phyloP scores from a whole-genome alignment of 768 basidiomycete genomes.

The Lactifluus echinatus region DNA sequence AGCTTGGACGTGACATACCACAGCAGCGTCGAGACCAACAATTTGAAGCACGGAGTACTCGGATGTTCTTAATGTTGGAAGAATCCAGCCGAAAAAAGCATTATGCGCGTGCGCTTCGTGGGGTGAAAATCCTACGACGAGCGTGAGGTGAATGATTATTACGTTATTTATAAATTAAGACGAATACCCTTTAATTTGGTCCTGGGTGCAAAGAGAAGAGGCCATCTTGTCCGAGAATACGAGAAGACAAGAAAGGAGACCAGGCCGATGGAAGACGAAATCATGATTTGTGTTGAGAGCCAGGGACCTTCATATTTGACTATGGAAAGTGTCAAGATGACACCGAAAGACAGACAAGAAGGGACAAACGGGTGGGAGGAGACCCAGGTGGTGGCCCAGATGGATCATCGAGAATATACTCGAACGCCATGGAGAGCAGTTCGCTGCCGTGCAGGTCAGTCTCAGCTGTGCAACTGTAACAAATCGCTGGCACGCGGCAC shows the following conservation, averaged over 20 bases:
- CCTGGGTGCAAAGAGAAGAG: slow-evolving; percentile 82
- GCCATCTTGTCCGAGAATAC: slow-evolving; percentile 81
- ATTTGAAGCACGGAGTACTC: slow-evolving; percentile 94
- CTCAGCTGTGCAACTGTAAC: too few species aligned
- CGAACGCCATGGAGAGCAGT: neutral
- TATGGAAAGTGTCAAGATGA: slow-evolving; percentile 25
- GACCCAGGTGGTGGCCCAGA: slow-evolving; percentile 49
- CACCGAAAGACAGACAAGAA: neutral
- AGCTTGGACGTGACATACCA: slow-evolving; percentile 45
- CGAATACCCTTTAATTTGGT: slow-evolving; percentile 88
- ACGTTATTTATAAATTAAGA: neutral
- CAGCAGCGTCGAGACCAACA: slow-evolving; percentile 93
- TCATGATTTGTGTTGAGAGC: slow-evolving; percentile 83
- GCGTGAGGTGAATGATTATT: slow-evolving; percentile 8
- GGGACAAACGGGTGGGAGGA: slow-evolving; percentile 50
- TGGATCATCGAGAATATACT: slow-evolving; percentile 25
- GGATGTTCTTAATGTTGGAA: slow-evolving; percentile 83
- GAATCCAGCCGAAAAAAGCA: slow-evolving; percentile 92
- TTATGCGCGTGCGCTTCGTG: slow-evolving; percentile 84
- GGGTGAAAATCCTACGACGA: slow-evolving; percentile 70
- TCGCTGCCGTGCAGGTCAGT: too few species aligned
- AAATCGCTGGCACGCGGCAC: too few species aligned
- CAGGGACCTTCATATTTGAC: slow-evolving; percentile 88
- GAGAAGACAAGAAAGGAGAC: slow-evolving; percentile 82
- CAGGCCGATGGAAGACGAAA: slow-evolving; percentile 72